These are phyloP conservation scores for Alliaria petiolata DNA, from an alignment of 345 rosid genomes.

Conservation along the genomic window DNA sequence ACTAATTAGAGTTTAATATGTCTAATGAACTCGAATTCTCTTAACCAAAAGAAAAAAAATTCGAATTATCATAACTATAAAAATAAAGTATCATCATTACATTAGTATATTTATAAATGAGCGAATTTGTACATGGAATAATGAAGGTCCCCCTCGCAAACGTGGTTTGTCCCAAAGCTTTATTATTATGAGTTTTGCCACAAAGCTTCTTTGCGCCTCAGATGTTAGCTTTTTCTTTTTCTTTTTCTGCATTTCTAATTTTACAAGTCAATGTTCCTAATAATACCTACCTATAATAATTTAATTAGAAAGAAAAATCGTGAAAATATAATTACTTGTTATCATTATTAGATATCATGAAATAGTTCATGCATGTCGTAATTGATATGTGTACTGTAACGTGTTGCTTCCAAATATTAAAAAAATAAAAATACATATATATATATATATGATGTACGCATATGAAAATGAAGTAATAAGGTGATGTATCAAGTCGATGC, in stretches of 20 bases:
- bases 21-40: neutral
- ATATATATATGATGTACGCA: neutral
- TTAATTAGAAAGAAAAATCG: neutral
- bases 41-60: neutral
- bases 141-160: slow-evolving; percentile 29
- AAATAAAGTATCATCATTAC: neutral
- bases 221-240: neutral
- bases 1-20: neutral
- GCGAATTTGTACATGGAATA: slow-evolving; percentile 10
- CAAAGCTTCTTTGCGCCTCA: neutral
- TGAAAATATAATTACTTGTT: neutral
- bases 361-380: neutral
- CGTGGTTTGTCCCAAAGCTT: slow-evolving; percentile 30
- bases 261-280: slow-evolving; percentile 10
- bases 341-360: neutral
- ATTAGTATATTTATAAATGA: neutral
- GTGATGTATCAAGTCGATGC: slow-evolving; percentile 21
- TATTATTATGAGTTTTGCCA: neutral
- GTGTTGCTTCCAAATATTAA: slow-evolving; percentile 7
- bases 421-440: neutral
- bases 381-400: neutral
- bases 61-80: neutral
- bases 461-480: slow-evolving; percentile 3
- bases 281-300: neutral
- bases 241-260: neutral